Base-by-base conservation (phyloP, 2,329 filamentous ascomycete species). In the Ambrosiella cleistominuta region DNA sequence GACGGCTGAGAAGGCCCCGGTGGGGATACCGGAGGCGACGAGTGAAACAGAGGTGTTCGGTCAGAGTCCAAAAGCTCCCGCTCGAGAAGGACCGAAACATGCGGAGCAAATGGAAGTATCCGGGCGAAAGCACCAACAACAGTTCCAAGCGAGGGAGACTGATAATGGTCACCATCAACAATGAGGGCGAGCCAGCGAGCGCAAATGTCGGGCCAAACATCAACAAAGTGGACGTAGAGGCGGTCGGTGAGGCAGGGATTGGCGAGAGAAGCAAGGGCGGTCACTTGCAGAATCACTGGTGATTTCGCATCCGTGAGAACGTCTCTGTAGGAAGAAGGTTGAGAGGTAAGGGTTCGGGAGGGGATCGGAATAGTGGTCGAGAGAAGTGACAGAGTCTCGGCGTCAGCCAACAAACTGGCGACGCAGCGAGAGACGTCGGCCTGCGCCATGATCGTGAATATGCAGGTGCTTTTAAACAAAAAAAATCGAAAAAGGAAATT, bases 51-150 rank as follows among this genome's bases (percentile, higher is more conserved):
- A 13, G 47, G 47, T n/a, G 17, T 15, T 7, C 35, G 47, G 13
- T 51, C 47, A 11, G 47, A 51, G 5, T 19, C 17, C 13, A 51
- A 19, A 36, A 51, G 17, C 52, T 11, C 38, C 11, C 52, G 52
- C 69, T 83, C 78, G 62, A 88, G 77, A 68, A 89, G 87, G 61
- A 82, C 78, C 57, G 83, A 81, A 49, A 97, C 75, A 66, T 91
- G 81, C 55, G 88, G 86, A 63, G 86, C 86, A 73, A 93, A 83
- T 15, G 88, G 87, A 64, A 96, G 69, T 62, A 95, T 76, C 65
- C 86, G 79, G 61, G 86, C 85, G 71, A 95, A 86, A 38, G 86
- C 84, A 58, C 83, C 77, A 62, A 91, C 76, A 65, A 69, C 64
- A 68, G 57, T 62, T 69, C 66, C 47, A 67, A 69, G 68, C 36